A percentile compares a stretch with the other conserved stretches of the same genome.
Evolutionary conservation across 202 grass and related monocot genomes (phyloP).

Genomic region (Carex sylvatica): DNA sequence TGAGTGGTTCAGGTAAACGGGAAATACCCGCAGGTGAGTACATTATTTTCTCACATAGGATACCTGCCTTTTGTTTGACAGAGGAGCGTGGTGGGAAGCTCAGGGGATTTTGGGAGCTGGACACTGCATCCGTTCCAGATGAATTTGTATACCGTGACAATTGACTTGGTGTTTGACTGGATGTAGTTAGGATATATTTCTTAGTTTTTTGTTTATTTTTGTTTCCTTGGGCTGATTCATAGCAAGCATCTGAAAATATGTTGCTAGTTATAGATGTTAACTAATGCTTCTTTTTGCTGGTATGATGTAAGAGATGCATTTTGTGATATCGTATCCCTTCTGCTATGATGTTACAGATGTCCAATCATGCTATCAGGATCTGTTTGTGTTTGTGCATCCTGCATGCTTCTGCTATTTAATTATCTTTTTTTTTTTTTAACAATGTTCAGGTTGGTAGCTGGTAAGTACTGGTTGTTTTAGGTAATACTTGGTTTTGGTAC

Average conservation of each 20-base stretch:
- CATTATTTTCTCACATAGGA: slow-evolving; percentile 72
- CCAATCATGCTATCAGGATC: neutral
- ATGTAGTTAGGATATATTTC: slow-evolving; percentile 14
- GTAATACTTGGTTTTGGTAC: neutral
- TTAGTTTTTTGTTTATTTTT: neutral
- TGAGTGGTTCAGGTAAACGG: slow-evolving; percentile 22
- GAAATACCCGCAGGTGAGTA: slow-evolving; percentile 48
- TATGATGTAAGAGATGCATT: slow-evolving; percentile 1
- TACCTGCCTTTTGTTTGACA: slow-evolving; percentile 58
- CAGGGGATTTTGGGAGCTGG: slow-evolving; percentile 73
- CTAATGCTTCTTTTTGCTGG: neutral
- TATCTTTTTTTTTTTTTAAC: neutral
- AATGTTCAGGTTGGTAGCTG: neutral
- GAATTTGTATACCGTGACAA: slow-evolving; percentile 35
- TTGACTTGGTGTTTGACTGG: slow-evolving; percentile 2
- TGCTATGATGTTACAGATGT: neutral
- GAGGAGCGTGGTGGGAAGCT: slow-evolving; percentile 68
- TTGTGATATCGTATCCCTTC: neutral
- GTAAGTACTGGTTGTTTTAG: neutral
- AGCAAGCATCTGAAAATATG: neutral
- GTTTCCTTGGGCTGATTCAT: neutral
- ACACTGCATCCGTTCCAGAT: slow-evolving; percentile 73
- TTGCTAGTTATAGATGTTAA: neutral
- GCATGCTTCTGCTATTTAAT: neutral
- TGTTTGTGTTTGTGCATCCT: neutral